Evolutionary conservation across 306 rosid species (phyloP), one percentile per base, ranked within the genome.

Genomic region (Spatholobus suberectus): DNA sequence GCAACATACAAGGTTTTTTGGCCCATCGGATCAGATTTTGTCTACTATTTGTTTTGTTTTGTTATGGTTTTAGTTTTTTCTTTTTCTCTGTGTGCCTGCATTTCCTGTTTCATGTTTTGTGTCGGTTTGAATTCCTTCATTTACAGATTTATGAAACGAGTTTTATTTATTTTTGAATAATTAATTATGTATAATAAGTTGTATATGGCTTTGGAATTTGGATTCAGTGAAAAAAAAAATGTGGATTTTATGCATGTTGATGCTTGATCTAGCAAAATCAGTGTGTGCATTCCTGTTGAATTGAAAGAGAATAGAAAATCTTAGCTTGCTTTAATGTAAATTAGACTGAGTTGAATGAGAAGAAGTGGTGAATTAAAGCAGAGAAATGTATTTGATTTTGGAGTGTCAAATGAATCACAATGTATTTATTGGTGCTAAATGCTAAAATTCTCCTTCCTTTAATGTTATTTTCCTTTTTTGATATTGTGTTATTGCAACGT

Each of bases 21-120:
- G n/a, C 13, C 38, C 11, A 21, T 77, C 61, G 49, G 58, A 79
- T 84, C 76, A 67, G 76, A 44, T 70, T 71, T 74, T 78, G 52
- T 67, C 78, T 24, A 71, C 59, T 37, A 4, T 70, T 80, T 75
- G 62, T 47, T 49, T 59, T 66, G 40, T 65, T 66, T 49, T 49
- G 26, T 68, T 23, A 9, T 24, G 51, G 52, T 59, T 58, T 29
- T 70, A 21, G 49, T 70, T 79, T 73, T 37, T 21, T 55, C 54
- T 1, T n/a, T 37, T 69, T 68, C 41, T 73, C 47, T 70, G 57
- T 58, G 8, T 26, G 6, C 29, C 9, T 34, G 14, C 63, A 34
- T 63, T 65, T 52, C 47, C 13, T 63, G 70, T 85, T 85, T 9
- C 67, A 18, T 75, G 3, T 67, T 62, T 55, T 70, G 47, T 68